These are phyloP conservation scores for Trichosporon asahii DNA, from an alignment of 1,284 basidiomycete genomes.

Conservation along the genomic window DNA sequence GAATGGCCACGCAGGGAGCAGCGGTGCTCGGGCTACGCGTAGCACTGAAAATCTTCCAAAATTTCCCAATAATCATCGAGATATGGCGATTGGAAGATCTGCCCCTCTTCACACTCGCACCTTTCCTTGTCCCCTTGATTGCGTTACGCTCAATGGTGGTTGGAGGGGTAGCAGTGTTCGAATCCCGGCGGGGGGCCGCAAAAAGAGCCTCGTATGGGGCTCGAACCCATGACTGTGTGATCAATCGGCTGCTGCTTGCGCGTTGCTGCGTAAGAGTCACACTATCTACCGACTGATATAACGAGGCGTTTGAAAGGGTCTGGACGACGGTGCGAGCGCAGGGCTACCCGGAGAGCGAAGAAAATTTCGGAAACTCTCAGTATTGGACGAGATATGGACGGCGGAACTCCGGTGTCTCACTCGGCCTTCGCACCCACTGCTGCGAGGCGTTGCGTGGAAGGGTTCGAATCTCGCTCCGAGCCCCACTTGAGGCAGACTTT, in stretches of 20 bases:
- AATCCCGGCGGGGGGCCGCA: neutral
- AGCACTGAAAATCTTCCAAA: neutral
- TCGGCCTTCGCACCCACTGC: neutral
- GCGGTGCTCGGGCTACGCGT: neutral
- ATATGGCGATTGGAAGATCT: neutral
- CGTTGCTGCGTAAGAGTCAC: no score
- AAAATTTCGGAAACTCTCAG: neutral
- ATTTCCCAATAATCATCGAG: neutral
- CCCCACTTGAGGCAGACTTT: no score
- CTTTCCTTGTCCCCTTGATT: neutral
- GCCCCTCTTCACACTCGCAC: no score
- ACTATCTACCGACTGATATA: no score
- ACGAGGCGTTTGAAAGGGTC: neutral
- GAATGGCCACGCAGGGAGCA: neutral
- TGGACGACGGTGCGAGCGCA: neutral
- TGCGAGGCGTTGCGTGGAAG: no score
- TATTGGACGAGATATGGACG: neutral
- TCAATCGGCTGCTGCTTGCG: neutral
- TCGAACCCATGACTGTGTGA: conserved; percentile 11
- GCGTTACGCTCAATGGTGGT: neutral
- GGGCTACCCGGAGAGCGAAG: neutral
- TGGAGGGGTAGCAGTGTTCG: neutral
- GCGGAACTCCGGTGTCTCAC: neutral
- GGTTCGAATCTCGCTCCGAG: no score
- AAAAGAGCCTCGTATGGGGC: conserved; percentile 11